A percentile compares a stretch with the other conserved stretches of the same genome.
These are phyloP conservation scores for Wallacemonas sp. DNA, from an alignment of 208 protist species.

Conservation along the genomic window DNA sequence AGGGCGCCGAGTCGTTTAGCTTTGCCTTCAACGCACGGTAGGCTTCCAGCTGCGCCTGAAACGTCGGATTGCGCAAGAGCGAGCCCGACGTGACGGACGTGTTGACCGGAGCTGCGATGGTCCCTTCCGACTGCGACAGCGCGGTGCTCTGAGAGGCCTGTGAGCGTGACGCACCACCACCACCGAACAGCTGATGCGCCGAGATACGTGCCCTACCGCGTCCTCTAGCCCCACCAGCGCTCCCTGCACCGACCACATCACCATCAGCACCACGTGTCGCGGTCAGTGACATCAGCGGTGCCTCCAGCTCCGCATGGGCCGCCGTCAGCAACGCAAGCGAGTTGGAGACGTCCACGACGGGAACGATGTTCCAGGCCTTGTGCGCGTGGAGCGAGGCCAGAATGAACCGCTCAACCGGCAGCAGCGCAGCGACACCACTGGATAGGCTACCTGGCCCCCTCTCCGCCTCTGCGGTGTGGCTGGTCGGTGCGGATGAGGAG, in stretches of 20 bases:
- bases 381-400: conserved; percentile 27
- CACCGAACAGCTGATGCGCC: background rate
- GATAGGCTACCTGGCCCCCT: too few species aligned
- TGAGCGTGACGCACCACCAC: background rate
- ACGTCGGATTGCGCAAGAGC: background rate
- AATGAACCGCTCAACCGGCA: conserved; percentile 20
- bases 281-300: conserved; percentile 33
- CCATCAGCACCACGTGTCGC: background rate
- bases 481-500: too few species aligned
- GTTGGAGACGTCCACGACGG: conserved; percentile 31
- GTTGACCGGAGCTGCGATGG: too few species aligned
- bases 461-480: too few species aligned
- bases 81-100: too few species aligned
- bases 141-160: background rate
- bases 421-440: background rate
- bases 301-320: conserved; percentile 33
- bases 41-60: conserved; percentile 14
- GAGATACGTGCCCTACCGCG: background rate
- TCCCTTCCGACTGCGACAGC: background rate
- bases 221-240: background rate
- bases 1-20: background rate
- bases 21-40: conserved; percentile 24
- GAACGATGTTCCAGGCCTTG: conserved; percentile 41
- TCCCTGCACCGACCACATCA: background rate
- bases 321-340: conserved; percentile 37